Conservation (phyloP, 352 stramenopile species). For the Blastocystis sp. region DNA sequence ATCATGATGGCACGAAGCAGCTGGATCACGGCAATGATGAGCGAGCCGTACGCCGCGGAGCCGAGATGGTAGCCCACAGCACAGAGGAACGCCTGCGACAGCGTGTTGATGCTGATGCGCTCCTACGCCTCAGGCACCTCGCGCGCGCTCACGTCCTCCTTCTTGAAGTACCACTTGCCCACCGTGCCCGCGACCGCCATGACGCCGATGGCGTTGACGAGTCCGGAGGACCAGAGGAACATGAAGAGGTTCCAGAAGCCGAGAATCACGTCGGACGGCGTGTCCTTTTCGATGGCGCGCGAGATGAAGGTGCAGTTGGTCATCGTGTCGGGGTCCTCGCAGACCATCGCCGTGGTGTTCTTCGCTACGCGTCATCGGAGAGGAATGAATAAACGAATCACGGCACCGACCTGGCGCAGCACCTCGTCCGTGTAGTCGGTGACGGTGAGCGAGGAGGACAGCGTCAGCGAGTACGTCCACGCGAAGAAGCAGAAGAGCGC, state of each 20-base stretch:
- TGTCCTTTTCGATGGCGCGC: constrained; percentile 79
- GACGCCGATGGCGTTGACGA: constrained; percentile 92
- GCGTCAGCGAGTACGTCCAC: constrained; percentile 81
- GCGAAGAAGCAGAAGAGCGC: constrained; percentile 81
- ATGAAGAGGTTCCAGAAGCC: constrained; percentile 86
- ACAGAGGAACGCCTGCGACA: constrained; percentile 81
- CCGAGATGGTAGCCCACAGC: constrained; percentile 90
- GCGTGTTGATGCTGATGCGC: constrained; percentile 78
- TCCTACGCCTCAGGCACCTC: constrained; percentile 79
- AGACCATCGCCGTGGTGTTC: constrained; percentile 74
- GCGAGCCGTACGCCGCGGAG: constrained; percentile 91
- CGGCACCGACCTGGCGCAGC: constrained; percentile 71
- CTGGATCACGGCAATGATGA: constrained; percentile 94
- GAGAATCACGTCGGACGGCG: constrained; percentile 6
- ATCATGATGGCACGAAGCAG: constrained; percentile 83
- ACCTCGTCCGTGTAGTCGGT: constrained; percentile 78
- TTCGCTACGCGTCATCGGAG: constrained; percentile 26
- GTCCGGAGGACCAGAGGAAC: constrained; percentile 92
- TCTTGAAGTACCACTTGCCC: constrained; percentile 89
- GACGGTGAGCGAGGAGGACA: constrained; percentile 80
- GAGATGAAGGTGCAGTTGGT: constrained; percentile 84
- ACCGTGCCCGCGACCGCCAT: constrained; percentile 89
- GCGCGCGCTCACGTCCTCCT: constrained; percentile 79
- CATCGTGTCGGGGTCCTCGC: constrained; percentile 80
- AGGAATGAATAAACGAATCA: not conserved